Evolutionary conservation across 306 rosid species (phyloP), one percentile per base, ranked within the genome.

Genomic region (Crataegus laevigata): DNA sequence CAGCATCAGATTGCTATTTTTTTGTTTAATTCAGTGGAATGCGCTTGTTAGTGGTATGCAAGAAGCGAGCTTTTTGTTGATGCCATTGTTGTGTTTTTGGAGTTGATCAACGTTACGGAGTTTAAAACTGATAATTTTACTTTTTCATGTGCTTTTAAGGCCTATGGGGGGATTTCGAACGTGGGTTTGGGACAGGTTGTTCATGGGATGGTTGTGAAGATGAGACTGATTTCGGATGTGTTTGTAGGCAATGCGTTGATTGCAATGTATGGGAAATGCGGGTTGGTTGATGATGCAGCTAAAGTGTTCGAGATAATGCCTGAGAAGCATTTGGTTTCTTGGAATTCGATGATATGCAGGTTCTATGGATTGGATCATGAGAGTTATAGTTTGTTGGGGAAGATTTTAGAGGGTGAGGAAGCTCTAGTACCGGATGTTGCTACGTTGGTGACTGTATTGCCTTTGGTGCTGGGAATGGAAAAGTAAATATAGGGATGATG

Each of bases 211-310:
- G 90, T 82, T 3, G 30, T 91, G 72, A 93, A 93, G 90, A 40
- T 73, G 78, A 82, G 83, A 17, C 66, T 85, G 76, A 73, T 83
- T 34, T 57, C 73, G 8, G 96, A 91, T 72, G 85, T 73, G 78
- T 93, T 93, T 82, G 90, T 93, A 54, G 87, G 93, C n/a, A 91
- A 93, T 74, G 88, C 93, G 22, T 66, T 91, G 82, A 51, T 89
- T 72, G 82, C 96, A 0, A 73, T 89, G 87, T 91, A 93, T 34
- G 98, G 93, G 6, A 93, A 87, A 69, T 88, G 79, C n/a, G 89
- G 87, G 77, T 34, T 64, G 21, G 64, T 89, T 58, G 84, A 74
- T 30, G 86, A 84, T 15, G 91, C 97, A 8, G 24, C 75, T 66
- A 79, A 79, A 77, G 50, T 91, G 91, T 91, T 91, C 73, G 91